Percentiles rank a stretch among this genome's conserved stretches.
Evolutionary conservation across 495 filamentous ascomycete species (phyloP).

Genomic region (Poronia punctata): DNA sequence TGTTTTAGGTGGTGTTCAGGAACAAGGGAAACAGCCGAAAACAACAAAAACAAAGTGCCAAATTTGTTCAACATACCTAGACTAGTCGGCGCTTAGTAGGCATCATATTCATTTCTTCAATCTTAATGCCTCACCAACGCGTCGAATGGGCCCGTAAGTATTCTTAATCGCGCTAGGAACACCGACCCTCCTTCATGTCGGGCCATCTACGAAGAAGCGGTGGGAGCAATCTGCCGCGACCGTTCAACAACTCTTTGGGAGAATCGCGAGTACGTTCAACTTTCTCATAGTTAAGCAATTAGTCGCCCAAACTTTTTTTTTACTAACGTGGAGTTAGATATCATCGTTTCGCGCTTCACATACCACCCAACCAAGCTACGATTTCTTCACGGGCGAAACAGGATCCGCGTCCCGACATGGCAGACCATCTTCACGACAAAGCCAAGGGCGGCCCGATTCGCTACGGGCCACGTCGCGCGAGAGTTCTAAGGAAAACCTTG

Average conservation of each 20-base stretch:
- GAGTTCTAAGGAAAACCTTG: conserved; percentile 44
- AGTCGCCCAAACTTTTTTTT: background rate
- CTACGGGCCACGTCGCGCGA: conserved; percentile 32
- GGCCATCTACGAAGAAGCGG: conserved; percentile 31
- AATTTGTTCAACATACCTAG: background rate
- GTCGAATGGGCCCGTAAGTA: background rate
- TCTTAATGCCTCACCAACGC: background rate
- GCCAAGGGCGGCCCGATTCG: conserved; percentile 17
- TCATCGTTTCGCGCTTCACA: conserved; percentile 30
- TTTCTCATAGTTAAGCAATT: conserved; percentile 18
- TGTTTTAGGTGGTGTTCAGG: too few relatives aligned
- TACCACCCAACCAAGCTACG: conserved; percentile 52
- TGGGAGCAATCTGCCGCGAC: conserved; percentile 23
- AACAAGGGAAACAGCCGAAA: too few relatives aligned
- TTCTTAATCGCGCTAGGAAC: background rate
- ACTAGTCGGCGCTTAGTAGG: background rate
- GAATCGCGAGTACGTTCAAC: conserved; percentile 45
- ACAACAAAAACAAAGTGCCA: conserved; percentile 10
- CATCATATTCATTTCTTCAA: too few relatives aligned
- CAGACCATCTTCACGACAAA: conserved; percentile 30
- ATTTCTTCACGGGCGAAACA: conserved; percentile 50
- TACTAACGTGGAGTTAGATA: conserved; percentile 14
- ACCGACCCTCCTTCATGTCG: conserved; percentile 15
- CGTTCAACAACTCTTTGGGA: conserved; percentile 22
- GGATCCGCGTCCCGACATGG: conserved; percentile 24